Conservation (phyloP, 2,329 filamentous ascomycete genomes). For the Mycosphaerelloides madeirae region DNA sequence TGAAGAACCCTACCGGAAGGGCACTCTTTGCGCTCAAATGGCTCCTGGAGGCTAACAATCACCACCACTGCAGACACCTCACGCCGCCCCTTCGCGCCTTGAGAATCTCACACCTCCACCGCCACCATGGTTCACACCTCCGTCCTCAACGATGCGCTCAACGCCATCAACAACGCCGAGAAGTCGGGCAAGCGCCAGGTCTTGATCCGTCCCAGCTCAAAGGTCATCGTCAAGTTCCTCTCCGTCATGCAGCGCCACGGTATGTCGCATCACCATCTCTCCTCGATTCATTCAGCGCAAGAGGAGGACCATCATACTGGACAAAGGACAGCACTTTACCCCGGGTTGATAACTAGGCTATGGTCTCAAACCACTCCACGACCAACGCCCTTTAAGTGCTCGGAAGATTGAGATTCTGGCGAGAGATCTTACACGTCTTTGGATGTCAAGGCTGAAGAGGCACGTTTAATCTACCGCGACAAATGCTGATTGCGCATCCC, state of each 20-base stretch:
- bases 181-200: conserved; percentile 99
- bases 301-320: conserved; percentile 10
- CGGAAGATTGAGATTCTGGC: conserved; percentile 79
- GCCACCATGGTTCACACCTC: conserved; percentile 98
- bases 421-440: conserved; percentile 97
- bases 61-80: conserved; percentile 53
- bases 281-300: conserved; percentile 17
- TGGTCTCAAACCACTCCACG: conserved; percentile 72
- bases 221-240: conserved; percentile 99
- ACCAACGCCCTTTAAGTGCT: conserved; percentile 99
- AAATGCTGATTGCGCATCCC: conserved; percentile 55
- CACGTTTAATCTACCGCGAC: conserved; percentile 95
- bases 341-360: conserved; percentile 99
- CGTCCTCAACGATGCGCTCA: conserved; percentile 86
- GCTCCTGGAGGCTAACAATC: conserved; percentile 60
- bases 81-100: conserved; percentile 58
- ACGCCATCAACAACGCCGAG: conserved; percentile 99
- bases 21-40: conserved; percentile 64
- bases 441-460: conserved; percentile 65
- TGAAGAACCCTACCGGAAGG: conserved; percentile 62
- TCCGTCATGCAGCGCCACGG: conserved; percentile 99
- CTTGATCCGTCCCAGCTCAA: conserved; percentile 93
- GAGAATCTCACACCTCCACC: conserved; percentile 69
- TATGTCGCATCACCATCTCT: conserved; percentile 52
- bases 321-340: conserved; percentile 2